Conservation (phyloP, 805 yeast species). For the Myxozyma melibiosi region DNA sequence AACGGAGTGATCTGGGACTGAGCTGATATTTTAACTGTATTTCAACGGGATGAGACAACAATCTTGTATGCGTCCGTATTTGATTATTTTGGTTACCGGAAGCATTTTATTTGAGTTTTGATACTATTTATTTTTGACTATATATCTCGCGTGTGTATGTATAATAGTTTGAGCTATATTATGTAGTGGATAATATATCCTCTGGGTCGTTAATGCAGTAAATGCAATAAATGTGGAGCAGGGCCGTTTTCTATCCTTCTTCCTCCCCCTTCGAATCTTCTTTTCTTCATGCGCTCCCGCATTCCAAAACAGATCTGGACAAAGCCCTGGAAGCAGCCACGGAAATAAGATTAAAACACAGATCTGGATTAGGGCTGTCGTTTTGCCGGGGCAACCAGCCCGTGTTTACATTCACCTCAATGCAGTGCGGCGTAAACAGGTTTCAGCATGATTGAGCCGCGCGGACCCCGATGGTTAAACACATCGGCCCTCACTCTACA, state of each 20-base stretch:
- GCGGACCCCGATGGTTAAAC: too few relatives aligned
- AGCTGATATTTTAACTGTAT: too few relatives aligned
- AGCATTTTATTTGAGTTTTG: not conserved
- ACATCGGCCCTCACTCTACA: too few relatives aligned
- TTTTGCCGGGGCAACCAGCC: conserved; percentile 10
- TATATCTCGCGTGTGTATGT: not conserved
- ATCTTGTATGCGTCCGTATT: not conserved
- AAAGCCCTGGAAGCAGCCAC: too few relatives aligned
- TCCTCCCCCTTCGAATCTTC: too few relatives aligned
- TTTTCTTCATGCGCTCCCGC: too few relatives aligned
- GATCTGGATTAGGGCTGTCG: not conserved
- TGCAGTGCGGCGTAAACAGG: conserved; percentile 1
- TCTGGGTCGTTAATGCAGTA: too few relatives aligned
- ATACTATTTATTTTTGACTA: not conserved
- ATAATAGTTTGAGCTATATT: not conserved
- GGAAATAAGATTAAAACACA: too few relatives aligned
- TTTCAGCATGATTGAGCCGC: not conserved
- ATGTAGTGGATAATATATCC: not conserved
- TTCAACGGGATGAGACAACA: too few relatives aligned
- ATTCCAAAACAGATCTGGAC: too few relatives aligned
- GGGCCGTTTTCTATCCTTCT: too few relatives aligned
- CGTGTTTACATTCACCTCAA: not conserved
- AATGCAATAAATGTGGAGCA: too few relatives aligned
- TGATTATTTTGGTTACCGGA: not conserved
- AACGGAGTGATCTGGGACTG: conserved; percentile 12